Base-by-base conservation (phyloP, 2,329 filamentous ascomycete species). In the Aspergillus ustus region DNA sequence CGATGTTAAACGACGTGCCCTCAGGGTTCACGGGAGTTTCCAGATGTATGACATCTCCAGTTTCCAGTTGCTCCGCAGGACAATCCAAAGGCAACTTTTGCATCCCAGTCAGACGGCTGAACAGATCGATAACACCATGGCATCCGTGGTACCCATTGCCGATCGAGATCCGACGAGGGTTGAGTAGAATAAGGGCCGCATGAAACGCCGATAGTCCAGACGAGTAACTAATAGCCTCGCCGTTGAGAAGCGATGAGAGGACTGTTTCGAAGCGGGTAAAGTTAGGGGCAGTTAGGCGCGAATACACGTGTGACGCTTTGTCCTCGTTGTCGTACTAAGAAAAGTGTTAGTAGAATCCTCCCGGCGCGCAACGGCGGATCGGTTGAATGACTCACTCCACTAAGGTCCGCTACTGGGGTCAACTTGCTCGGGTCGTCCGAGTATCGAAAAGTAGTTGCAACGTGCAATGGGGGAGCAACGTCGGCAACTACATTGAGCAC, bases 11-110 rank as follows among this genome's bases (percentile, higher is more conserved):
- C 1, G 93, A 93, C 69, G 90, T 89, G 54, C 95, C 95, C 1
- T 90, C 90, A 0, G 95, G 95, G 77, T 99, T 99, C 44, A 97
- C 83, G 0, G 95, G 95, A 4, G 94, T 98, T 80, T 99, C 95
- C 54, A 98, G 83, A 75, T 97, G 92, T 55, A 99, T 84, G 3
- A 98, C 81, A 75, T 98, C 95, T 2, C 94, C 94, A 3, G 85
- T 79, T 25, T 87, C 83, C 2, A 98, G 83, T 37, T 88, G 85
- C 45, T 86, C 85, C 15, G 84, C 81, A 8, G 87, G 81, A 71
- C 87, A 91, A 70, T 90, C 85, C 15, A 98, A 84, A 22, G 88
- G 84, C 2, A 97, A 82, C 67, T 89, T 85, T 73, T 89, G 78
- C 28, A 96, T 85, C 0, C 90, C 90, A 28, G 89, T 92, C 53